Percentiles rank a stretch among this genome's conserved stretches.
Conservation (phyloP, 331 rosid species). For the Ulmus americana region DNA sequence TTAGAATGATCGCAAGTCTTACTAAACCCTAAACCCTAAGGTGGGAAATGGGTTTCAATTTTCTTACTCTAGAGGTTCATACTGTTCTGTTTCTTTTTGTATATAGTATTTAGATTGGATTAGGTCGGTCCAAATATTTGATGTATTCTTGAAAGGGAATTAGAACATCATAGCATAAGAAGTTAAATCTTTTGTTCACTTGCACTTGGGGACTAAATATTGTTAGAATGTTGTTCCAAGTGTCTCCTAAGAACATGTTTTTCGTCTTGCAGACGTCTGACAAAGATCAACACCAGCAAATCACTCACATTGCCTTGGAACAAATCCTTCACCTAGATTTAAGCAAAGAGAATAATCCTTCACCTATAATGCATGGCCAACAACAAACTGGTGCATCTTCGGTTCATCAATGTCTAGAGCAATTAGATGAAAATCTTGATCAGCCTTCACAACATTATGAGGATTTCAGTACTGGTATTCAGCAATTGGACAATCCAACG, state of each 20-base stretch:
- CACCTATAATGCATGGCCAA: conserved; percentile 28
- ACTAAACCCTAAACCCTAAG: too few species aligned
- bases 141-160: too few species aligned
- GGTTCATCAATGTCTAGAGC: conserved; percentile 23
- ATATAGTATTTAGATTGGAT: too few species aligned
- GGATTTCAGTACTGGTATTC: conserved; percentile 24
- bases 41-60: too few species aligned
- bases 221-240: background rate
- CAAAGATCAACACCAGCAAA: conserved; percentile 35
- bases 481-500: conserved; percentile 25
- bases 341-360: conserved; percentile 36
- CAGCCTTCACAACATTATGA: conserved; percentile 29
- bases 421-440: conserved; percentile 33
- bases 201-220: too few species aligned
- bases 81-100: background rate
- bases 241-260: background rate
- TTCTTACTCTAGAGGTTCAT: too few species aligned
- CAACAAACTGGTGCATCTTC: conserved; percentile 30
- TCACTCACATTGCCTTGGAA: conserved; percentile 40
- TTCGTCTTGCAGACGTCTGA: conserved; percentile 32
- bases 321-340: conserved; percentile 64
- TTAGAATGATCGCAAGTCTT: background rate
- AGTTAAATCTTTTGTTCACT: too few species aligned
- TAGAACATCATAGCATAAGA: too few species aligned
- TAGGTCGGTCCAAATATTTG: too few species aligned